These are phyloP conservation scores for Pascua sp. DNA, from an alignment of 1,284 basidiomycete genomes.

Conservation along the genomic window DNA sequence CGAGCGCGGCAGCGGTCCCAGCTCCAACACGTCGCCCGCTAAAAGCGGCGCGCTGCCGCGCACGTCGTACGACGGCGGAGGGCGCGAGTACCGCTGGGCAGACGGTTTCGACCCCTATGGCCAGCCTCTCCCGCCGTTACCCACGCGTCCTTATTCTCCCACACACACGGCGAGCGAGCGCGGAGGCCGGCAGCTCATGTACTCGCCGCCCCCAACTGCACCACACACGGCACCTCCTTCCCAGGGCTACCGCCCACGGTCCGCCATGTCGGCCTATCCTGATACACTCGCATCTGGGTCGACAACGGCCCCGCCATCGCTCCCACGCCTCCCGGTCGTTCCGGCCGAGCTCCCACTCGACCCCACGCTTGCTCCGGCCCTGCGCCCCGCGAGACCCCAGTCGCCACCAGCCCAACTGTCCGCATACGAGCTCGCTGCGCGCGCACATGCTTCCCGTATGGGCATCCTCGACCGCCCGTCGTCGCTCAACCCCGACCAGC, in stretches of 20 bases:
- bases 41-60: not conserved
- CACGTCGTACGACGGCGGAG: not conserved
- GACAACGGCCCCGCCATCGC: no score
- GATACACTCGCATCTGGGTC: no score
- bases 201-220: no score
- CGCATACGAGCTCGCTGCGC: conserved; percentile 3
- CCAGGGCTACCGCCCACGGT: no score
- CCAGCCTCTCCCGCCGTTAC: not conserved
- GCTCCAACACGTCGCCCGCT: not conserved
- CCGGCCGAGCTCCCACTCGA: no score
- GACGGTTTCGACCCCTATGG: conserved; percentile 2
- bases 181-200: no score
- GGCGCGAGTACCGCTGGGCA: not conserved
- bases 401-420: not conserved
- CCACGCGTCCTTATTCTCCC: no score
- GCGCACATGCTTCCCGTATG: conserved; percentile 6
- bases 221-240: no score
- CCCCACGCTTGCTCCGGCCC: no score
- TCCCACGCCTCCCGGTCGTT: no score
- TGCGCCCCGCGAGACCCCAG: not conserved
- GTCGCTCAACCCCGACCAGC: conserved; percentile 39
- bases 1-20: not conserved
- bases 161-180: no score
- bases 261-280: no score
- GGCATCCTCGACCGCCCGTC: conserved; percentile 36